Percentiles rank a stretch among this genome's conserved stretches.
These are phyloP conservation scores for Nigrograna mackinnonii DNA, from an alignment of 2,329 filamentous ascomycete species.

Conservation along the genomic window DNA sequence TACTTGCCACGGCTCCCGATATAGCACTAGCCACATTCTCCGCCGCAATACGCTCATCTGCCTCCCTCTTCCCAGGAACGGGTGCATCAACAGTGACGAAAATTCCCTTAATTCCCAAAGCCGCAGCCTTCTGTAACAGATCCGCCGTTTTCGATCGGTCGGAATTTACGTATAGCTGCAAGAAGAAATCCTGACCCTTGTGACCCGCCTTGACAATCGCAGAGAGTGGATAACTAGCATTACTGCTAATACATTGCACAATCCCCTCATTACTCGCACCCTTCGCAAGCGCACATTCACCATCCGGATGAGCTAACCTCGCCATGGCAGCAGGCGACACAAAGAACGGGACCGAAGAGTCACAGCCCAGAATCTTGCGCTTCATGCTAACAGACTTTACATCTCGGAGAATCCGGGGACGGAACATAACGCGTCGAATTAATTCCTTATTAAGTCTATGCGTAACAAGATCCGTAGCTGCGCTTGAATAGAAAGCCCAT, in stretches of 20 bases:
- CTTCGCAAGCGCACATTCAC: slow-evolving; percentile 23
- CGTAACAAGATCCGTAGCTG: slow-evolving; percentile 53
- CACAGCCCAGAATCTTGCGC: slow-evolving; percentile 36
- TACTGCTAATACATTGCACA: slow-evolving; percentile 26
- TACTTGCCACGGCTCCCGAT: slow-evolving; percentile 18
- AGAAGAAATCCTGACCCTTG: slow-evolving; percentile 9
- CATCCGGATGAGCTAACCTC: slow-evolving; percentile 23
- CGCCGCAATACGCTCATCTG: slow-evolving; percentile 14
- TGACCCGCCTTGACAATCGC: slow-evolving; percentile 11
- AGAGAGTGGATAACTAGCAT: slow-evolving; percentile 18
- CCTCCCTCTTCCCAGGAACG: slow-evolving; percentile 18
- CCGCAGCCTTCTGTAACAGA: slow-evolving; percentile 3
- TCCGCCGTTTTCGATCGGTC: slow-evolving; percentile 8
- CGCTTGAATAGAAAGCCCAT: slow-evolving; percentile 51
- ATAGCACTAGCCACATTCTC: slow-evolving; percentile 6
- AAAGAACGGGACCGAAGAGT: slow-evolving; percentile 27
- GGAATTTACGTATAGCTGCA: slow-evolving; percentile 21
- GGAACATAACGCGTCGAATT: slow-evolving; percentile 48
- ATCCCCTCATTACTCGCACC: slow-evolving; percentile 18
- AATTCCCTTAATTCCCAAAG: slow-evolving; percentile 12
- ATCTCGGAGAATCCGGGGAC: slow-evolving; percentile 45
- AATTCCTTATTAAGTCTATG: slow-evolving; percentile 44
- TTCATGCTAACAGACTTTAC: slow-evolving; percentile 38
- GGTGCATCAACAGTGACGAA: slow-evolving; percentile 21
- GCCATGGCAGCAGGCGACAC: slow-evolving; percentile 27